These are phyloP conservation scores for Cerioporus squamosus DNA, from an alignment of 1,284 basidiomycete genomes.

Conservation along the genomic window DNA sequence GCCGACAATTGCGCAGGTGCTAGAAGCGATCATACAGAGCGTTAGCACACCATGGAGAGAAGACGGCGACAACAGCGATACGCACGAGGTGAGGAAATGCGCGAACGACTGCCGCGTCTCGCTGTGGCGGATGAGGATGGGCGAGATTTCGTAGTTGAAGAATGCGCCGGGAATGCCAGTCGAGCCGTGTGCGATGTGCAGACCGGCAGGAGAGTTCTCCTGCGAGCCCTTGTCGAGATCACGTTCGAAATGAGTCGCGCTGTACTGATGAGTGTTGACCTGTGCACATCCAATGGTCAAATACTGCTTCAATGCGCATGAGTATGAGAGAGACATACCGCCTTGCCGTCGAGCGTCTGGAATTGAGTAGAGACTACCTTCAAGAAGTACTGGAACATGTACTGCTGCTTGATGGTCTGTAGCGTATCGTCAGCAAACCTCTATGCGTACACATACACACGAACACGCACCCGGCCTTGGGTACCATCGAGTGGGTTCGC, in stretches of 20 bases:
- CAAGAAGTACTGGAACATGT: constrained; percentile 97
- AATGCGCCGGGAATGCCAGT: constrained; percentile 86
- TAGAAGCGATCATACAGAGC: constrained; percentile 41
- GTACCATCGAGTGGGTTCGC: constrained; percentile 84
- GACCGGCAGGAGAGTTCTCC: constrained; percentile 71
- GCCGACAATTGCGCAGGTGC: constrained; percentile 96
- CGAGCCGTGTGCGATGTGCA: constrained; percentile 82
- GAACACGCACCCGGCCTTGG: constrained; percentile 56
- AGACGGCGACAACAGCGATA: constrained; percentile 19
- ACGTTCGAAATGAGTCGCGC: constrained; percentile 94
- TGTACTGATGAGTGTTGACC: constrained; percentile 91
- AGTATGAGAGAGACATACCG: constrained; percentile 46
- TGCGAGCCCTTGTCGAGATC: constrained; percentile 70
- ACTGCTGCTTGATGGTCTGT: constrained; percentile 72
- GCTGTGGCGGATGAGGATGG: constrained; percentile 90
- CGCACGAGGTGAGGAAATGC: constrained; percentile 95
- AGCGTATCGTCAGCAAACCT: constrained; percentile 7
- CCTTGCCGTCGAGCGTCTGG: constrained; percentile 76
- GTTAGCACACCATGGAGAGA: not conserved
- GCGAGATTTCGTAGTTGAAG: constrained; percentile 99
- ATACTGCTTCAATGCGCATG: not conserved
- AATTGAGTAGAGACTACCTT: constrained; percentile 97
- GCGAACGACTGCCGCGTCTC: constrained; percentile 94
- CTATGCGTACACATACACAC: not conserved
- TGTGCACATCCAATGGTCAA: constrained; percentile 27